phyloP scores from a whole-genome alignment of 2,329 filamentous ascomycete species.

The Cadophora gregata region DNA sequence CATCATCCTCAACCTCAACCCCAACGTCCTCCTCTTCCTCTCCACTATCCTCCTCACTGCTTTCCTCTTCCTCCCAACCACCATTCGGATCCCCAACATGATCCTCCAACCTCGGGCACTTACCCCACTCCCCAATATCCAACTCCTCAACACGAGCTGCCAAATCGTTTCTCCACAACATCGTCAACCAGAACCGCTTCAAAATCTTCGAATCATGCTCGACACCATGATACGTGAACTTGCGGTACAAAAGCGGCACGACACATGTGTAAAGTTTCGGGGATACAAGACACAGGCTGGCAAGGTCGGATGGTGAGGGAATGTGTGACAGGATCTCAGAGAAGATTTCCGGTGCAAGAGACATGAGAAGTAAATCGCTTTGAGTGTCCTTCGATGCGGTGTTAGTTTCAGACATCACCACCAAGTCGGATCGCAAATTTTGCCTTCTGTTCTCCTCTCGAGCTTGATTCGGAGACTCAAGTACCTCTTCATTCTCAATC shows the following conservation, averaged over 20 bases:
- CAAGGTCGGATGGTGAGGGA: conserved; percentile 16
- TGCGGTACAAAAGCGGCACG: conserved; percentile 22
- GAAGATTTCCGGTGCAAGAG: conserved; percentile 24
- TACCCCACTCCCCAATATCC: conserved; percentile 29
- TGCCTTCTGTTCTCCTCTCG: not conserved
- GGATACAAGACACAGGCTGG: conserved; percentile 15
- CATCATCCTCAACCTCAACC: not conserved
- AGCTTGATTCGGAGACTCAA: not conserved
- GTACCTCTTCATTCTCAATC: not conserved
- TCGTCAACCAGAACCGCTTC: conserved; percentile 21
- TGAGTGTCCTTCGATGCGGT: not conserved
- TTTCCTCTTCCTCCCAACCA: not conserved
- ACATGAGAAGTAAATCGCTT: conserved; percentile 4
- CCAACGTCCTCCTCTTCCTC: not conserved
- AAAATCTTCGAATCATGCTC: conserved; percentile 13
- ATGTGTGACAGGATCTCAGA: conserved; percentile 19
- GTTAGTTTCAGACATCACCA: not conserved
- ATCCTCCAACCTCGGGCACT: conserved; percentile 22
- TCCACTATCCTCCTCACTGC: conserved; percentile 1
- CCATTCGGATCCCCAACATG: conserved; percentile 8
- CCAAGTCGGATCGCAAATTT: not conserved
- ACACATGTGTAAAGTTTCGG: conserved; percentile 20
- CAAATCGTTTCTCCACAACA: conserved; percentile 27
- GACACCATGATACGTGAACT: conserved; percentile 26
- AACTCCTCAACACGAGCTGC: conserved; percentile 25